Evolutionary conservation across 306 rosid genomes (phyloP).

Genomic region (Hylodesmum podocarpum): DNA sequence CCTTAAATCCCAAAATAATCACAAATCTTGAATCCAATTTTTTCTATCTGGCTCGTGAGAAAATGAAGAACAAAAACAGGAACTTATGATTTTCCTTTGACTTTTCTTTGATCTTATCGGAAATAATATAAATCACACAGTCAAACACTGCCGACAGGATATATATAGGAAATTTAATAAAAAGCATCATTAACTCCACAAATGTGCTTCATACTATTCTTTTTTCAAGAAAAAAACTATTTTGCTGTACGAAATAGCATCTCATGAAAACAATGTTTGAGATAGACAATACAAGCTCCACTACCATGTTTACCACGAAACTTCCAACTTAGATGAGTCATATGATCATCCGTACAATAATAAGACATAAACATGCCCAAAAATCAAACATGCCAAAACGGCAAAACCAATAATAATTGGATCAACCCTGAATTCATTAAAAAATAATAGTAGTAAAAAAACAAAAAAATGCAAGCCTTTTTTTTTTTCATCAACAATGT

Average conservation of each 20-base stretch:
- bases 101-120: neutral
- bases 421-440: conserved; percentile 14
- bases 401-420: neutral
- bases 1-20: conserved; percentile 8
- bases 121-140: conserved; percentile 14
- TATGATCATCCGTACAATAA: neutral
- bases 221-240: neutral
- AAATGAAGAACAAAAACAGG: neutral
- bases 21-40: neutral
- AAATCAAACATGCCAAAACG: neutral
- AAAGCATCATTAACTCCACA: neutral
- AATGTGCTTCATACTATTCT: neutral
- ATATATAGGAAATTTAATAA: neutral
- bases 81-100: neutral
- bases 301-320: conserved; percentile 8
- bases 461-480: neutral
- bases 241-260: neutral
- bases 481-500: neutral
- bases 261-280: neutral
- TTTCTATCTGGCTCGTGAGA: neutral
- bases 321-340: neutral
- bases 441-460: neutral
- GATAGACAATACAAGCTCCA: neutral
- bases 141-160: neutral
- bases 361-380: neutral